Percentiles rank a stretch among this genome's conserved stretches.
Conservation (phyloP, 1,284 basidiomycete species). For the Leccinum fuscescens region DNA sequence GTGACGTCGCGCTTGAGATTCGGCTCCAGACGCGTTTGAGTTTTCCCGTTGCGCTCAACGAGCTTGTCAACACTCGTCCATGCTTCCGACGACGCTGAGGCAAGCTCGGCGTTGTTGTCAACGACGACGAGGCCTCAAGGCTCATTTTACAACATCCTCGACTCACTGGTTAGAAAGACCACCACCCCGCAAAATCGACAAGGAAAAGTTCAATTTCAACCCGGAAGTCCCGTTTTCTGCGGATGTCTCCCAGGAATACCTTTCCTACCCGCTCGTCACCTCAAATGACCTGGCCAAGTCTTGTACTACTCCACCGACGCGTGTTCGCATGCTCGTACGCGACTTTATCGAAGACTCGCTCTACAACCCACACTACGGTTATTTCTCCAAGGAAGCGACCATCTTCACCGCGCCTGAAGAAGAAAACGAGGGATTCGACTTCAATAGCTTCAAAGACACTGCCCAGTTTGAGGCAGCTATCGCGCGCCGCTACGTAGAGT, state of each 20-base stretch:
- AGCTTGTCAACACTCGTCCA: slow-evolving; percentile 7
- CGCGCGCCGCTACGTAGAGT: slow-evolving; percentile 70
- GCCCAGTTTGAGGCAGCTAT: slow-evolving; percentile 82
- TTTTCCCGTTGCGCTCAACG: slow-evolving; percentile 7
- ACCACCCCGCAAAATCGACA: slow-evolving; percentile 12
- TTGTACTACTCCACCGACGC: slow-evolving; percentile 64
- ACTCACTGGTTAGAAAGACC: slow-evolving; percentile 14
- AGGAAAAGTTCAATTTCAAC: slow-evolving; percentile 74
- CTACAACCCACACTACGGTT: slow-evolving; percentile 97
- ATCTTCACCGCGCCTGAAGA: slow-evolving; percentile 76
- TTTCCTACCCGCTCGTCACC: slow-evolving; percentile 66
- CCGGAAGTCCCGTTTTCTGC: slow-evolving; percentile 49
- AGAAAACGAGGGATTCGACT: slow-evolving; percentile 58
- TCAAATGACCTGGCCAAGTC: slow-evolving; percentile 61
- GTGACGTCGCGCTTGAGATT: slow-evolving; percentile 1
- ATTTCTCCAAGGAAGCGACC: slow-evolving; percentile 89
- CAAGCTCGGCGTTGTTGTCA: slow-evolving; percentile 19
- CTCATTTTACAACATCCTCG: slow-evolving; percentile 26
- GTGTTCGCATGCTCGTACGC: slow-evolving; percentile 91
- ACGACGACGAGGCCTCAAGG: slow-evolving; percentile 25
- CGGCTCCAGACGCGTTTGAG: not conserved
- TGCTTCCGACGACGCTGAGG: slow-evolving; percentile 23
- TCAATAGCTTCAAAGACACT: slow-evolving; percentile 64
- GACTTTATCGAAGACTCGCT: slow-evolving; percentile 97
- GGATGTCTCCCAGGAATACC: slow-evolving; percentile 45